Evolutionary conservation across 73 alveolate species (phyloP).

Genomic region (Paramecium caudatum): DNA sequence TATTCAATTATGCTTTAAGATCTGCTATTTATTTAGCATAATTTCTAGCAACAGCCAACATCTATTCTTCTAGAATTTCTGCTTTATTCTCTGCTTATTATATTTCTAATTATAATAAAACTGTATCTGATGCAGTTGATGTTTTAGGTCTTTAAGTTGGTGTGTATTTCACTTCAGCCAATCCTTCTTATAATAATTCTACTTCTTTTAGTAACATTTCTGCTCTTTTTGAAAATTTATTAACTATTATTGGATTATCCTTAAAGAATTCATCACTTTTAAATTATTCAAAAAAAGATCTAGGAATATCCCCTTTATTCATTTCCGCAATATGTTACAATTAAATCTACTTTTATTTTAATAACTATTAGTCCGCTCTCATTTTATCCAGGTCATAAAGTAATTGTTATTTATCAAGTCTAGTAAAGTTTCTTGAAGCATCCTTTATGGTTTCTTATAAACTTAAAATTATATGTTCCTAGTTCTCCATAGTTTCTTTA

Average conservation of each 20-base stretch:
- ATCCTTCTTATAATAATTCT: constrained; percentile 27
- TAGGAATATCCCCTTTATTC: constrained; percentile 52
- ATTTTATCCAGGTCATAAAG: constrained; percentile 37
- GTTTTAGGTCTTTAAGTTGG: background rate
- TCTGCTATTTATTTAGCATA: constrained; percentile 46
- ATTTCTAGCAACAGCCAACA: constrained; percentile 25
- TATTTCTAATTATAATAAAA: background rate
- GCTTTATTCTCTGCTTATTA: constrained; percentile 43
- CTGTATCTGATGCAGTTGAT: background rate
- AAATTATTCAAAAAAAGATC: constrained; percentile 52
- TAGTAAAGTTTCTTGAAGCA: constrained; percentile 66
- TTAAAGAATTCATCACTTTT: constrained; percentile 59
- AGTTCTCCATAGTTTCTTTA: constrained; percentile 83
- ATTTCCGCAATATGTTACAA: background rate
- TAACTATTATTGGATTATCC: constrained; percentile 53
- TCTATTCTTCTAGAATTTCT: constrained; percentile 3
- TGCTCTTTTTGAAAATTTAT: constrained; percentile 47
- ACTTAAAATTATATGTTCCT: constrained; percentile 83
- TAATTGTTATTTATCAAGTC: constrained; percentile 38
- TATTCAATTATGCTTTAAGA: constrained; percentile 12
- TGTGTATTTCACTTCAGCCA: background rate
- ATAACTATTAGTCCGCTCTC: constrained; percentile 37
- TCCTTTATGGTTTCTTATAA: constrained; percentile 83
- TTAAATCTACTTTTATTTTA: constrained; percentile 31
- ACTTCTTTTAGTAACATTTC: constrained; percentile 35